Base-by-base conservation (phyloP, 208 protist species). In the Acanthamoeba triangularis region DNA sequence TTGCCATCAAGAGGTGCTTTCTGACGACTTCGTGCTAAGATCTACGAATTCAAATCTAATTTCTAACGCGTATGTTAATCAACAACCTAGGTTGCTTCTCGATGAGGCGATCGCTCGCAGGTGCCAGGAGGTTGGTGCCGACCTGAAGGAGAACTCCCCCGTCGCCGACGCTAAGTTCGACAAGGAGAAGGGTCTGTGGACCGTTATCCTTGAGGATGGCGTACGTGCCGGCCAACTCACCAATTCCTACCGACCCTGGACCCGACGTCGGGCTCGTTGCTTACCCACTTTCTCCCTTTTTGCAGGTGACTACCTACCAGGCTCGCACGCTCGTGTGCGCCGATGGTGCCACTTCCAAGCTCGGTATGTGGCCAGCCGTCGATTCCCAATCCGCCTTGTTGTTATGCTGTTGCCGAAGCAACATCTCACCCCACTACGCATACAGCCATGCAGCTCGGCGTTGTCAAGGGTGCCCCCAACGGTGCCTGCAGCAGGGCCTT, bases 311-410 rank as follows among this genome's bases (percentile, higher is more conserved):
- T n/a, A 96, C 72, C 16, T 97, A 96, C 85, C 92, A 90, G 61
- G 96, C 97, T 41, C 96, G 97, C 84, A 93, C 84, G 41, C 88
- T 97, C 30, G 90, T 97, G 30, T 97, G 96, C 94, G 97, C 97
- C 30, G 97, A 97, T 65, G 97, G 97, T 80, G 96, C 97, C 4
- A 76, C 97, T 93, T 97, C 96, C 2, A 63, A 80, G 59, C 94
- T 96, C 33, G 90, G 90, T 94, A 84, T 6, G 37, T 78, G 3
- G 67, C 33, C 72, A 49, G 33, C 72, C n/a, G 2, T 1, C 72
- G 37, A 14, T 23, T 41, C 25, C 74, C 33, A 30, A 72, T 47
- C 18, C 61, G 44, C 14, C 56, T 14, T 25, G 14, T 54, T 13
- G 13, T 88, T 59, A 16, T 23, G n/a, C 47, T 37, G 20, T 2